Evolutionary conservation across 129 eudicot genomes (phyloP), one percentile per base, ranked within the genome.

Genomic region (Centaurea solstitialis): DNA sequence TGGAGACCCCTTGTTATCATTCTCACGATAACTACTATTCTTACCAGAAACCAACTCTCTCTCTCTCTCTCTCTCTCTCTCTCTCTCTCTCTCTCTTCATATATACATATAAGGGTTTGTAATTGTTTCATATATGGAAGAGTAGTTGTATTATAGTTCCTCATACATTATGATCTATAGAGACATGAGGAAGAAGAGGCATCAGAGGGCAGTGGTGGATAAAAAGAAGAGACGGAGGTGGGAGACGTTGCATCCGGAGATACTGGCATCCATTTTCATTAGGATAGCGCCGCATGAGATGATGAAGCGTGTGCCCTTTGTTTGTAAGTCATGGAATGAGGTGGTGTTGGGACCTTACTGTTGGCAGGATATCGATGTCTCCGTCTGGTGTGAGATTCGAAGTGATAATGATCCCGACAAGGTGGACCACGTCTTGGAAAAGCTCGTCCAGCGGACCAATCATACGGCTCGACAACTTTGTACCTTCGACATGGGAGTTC

Each of bases 271-370:
- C 38, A 61, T 79, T 13, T 50, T 45, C 5, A 17, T 45, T 11
- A 45, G 4, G 59, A 45, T 45, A 12, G 17, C 17, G 59, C 35
- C 59, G 0, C 77, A 71, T 8, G 68, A 70, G 37, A 57, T 79
- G 83, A 23, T 71, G 71, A 71, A 62, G 40, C 33, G 45, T 15
- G 72, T 70, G 39, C 62, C 83, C 8, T 38, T 79, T 12, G 83
- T 79, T 17, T 79, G 83, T 76, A 57, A 61, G 77, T 45, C 72
- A 0, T 79, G 83, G 83, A 50, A 17, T 76, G 65, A 17, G 50
- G 64, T 66, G 61, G 77, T 79, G 8, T 67, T 71, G 6, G 67
- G 83, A 6, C 72, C 77, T 26, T 64, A 79, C 26, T 79, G 83
- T 43, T 79, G 77, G 83, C 72, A 21, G 7, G 68, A 72, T 9